Conservation (phyloP, 2,329 filamentous ascomycete species). For the Neofusicoccum kwambonambiense region DNA sequence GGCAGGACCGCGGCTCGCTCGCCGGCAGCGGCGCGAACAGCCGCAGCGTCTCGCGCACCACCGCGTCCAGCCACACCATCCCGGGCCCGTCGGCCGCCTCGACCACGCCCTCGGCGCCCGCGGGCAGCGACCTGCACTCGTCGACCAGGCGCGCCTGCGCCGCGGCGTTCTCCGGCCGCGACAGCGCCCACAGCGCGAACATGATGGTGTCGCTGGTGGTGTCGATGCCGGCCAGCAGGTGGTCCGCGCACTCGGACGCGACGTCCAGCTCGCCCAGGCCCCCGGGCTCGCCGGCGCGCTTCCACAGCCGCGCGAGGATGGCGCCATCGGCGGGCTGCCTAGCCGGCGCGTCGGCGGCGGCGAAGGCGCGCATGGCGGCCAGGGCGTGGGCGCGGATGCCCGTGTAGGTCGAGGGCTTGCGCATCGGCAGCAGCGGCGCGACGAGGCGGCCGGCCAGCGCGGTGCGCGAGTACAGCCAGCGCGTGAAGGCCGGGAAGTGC, state of each 20-base stretch:
- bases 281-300: constrained; percentile 1
- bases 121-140: constrained; percentile 40
- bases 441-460: constrained; percentile 40
- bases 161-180: constrained; percentile 40
- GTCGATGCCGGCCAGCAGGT: constrained; percentile 54
- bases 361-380: constrained; percentile 66
- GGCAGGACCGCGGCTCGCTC: constrained; percentile 45
- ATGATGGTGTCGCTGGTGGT: constrained; percentile 55
- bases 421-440: constrained; percentile 48
- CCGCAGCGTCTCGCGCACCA: constrained; percentile 53
- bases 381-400: constrained; percentile 56
- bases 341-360: constrained; percentile 47
- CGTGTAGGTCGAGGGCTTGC: constrained; percentile 30
- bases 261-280: constrained; percentile 43
- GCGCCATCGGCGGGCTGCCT: not conserved
- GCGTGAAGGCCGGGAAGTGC: constrained; percentile 46
- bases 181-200: constrained; percentile 53
- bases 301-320: constrained; percentile 11
- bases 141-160: constrained; percentile 48
- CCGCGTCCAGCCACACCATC: constrained; percentile 47
- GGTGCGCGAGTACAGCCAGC: constrained; percentile 49
- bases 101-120: constrained; percentile 23
- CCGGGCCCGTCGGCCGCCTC: constrained; percentile 36
- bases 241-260: constrained; percentile 55
- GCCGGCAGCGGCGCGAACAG: constrained; percentile 54